Evolutionary conservation across 2,329 filamentous ascomycete genomes (phyloP), one percentile per base, ranked within the genome.

Genomic region (Malbranchea zuffiana): DNA sequence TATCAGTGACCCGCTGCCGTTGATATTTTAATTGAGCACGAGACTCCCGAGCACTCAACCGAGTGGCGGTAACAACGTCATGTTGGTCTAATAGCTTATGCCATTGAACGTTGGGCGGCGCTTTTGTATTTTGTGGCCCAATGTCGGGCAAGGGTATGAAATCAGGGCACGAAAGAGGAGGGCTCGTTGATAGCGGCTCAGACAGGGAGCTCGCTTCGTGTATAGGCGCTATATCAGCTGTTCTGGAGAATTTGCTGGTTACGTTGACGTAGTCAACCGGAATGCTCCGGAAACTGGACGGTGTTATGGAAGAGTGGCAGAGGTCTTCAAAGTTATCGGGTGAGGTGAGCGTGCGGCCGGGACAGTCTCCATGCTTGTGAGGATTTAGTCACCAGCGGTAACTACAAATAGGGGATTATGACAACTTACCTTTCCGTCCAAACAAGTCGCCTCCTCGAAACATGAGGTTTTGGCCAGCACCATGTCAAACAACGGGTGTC

Each of bases 21-120:
- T 52, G 49, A 15, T 48, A 43, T 32, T 44, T 42, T 11, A 56
- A 36, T 1, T 39, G 44, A 12, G 35, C 27, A 5, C 53, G 53
- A 50, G 21, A 32, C 36, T 51, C 45, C 19, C 45, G 47, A 3
- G 47, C 44, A 4, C 43, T 38, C 3, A 40, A 35, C n/a, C 53
- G 42, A 29, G 46, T 45, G 5, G 40, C 28, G 4, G 41, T 39
- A 15, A 51, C 40, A 17, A 46, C 35, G 13, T 26, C 11, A 5
- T 38, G 35, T 24, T 38, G 32, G 6, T 20, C 21, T 12, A 18
- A 19, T 5, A 38, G 28, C 13, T 8, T 32, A 5, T 20, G 5
- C 15, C 13, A 38, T 6, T 15, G 15, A 13, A 29, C n/a, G 13
- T n/a, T 8, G 8, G 17, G 21, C n/a, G 6, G 15, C 8, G 19